These are phyloP conservation scores for Russula abietina DNA, from an alignment of 768 basidiomycete species.

Conservation along the genomic window DNA sequence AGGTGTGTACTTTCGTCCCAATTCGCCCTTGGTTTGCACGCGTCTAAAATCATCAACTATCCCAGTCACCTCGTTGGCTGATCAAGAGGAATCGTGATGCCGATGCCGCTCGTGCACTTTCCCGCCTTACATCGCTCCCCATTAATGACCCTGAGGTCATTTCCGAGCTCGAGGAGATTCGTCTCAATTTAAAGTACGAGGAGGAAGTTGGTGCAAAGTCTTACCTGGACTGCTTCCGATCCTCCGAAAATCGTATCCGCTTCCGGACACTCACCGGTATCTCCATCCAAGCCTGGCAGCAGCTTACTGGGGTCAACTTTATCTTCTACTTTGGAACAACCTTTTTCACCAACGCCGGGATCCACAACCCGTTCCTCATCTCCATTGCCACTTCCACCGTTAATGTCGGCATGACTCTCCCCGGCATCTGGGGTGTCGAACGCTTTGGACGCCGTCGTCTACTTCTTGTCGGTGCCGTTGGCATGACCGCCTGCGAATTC, in stretches of 20 bases:
- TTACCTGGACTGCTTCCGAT: slow-evolving; percentile 60
- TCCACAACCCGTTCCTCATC: slow-evolving; percentile 47
- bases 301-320: slow-evolving; percentile 78
- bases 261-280: slow-evolving; percentile 81
- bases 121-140: slow-evolving; percentile 54
- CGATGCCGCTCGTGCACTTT: slow-evolving; percentile 52
- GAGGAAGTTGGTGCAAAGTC: slow-evolving; percentile 49
- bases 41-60: neutral
- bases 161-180: slow-evolving; percentile 45
- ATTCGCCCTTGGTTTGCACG: neutral
- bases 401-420: slow-evolving; percentile 72
- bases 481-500: slow-evolving; percentile 83
- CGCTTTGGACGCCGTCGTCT: slow-evolving; percentile 76
- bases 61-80: slow-evolving; percentile 67
- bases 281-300: slow-evolving; percentile 71
- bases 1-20: slow-evolving; percentile 23
- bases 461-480: slow-evolving; percentile 69
- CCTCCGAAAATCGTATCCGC: slow-evolving; percentile 40
- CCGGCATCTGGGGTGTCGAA: slow-evolving; percentile 79
- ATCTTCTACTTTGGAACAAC: slow-evolving; percentile 49
- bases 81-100: slow-evolving; percentile 61
- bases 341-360: slow-evolving; percentile 44
- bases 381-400: slow-evolving; percentile 67
- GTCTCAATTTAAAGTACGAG: slow-evolving; percentile 59
- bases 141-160: slow-evolving; percentile 50